Evolutionary conservation across 2,329 filamentous ascomycete genomes (phyloP), one percentile per base, ranked within the genome.

Genomic region (Diaporthe citriasiana): DNA sequence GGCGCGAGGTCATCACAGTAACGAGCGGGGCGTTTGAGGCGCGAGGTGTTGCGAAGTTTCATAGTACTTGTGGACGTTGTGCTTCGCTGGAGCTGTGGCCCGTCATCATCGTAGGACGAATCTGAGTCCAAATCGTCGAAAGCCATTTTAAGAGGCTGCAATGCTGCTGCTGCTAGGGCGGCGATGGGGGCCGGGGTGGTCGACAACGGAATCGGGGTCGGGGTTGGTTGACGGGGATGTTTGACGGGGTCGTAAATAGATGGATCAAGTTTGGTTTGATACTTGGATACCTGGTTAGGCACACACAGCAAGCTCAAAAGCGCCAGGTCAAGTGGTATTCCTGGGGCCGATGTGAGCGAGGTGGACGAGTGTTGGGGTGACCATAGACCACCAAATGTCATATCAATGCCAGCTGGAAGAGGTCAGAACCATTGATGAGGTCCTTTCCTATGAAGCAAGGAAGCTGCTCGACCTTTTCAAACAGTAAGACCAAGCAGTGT

Each of bases 1-100:
- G 63, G 63, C 4, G 71, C 76, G 15, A 77, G 59, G 35, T 78
- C 75, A 25, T 82, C 78, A 17, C 72, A 71, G 56, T 82, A 82
- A 1, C 77, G 76, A 3, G 13, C 30, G 1, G 55, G 69, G 5
- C n/a, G 56, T 17, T 25, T 55, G 35, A 51, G 7, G 15, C 40
- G 45, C 4, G 33, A 22, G 17, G 27, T 25, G 25, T 63, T n/a
- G 10, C 70, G 70, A 13, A 71, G 38, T 1, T 30, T 33, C 38
- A 56, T 33, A 0, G 1, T 27, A n/a, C 3, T 12, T 30, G 4
- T 42, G 17, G 45, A 47, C 25, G 19, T 55, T 27, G 35, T 45
- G 38, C 17, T 35, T 27, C 10, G 19, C 25, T 70, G 33, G 47
- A 75, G 33, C 40, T 57, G 19, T 71, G 70, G 35, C 40, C 9